Evolutionary conservation across 2,329 filamentous ascomycete species (phyloP).

Genomic region (Graphilbum fragrans): DNA sequence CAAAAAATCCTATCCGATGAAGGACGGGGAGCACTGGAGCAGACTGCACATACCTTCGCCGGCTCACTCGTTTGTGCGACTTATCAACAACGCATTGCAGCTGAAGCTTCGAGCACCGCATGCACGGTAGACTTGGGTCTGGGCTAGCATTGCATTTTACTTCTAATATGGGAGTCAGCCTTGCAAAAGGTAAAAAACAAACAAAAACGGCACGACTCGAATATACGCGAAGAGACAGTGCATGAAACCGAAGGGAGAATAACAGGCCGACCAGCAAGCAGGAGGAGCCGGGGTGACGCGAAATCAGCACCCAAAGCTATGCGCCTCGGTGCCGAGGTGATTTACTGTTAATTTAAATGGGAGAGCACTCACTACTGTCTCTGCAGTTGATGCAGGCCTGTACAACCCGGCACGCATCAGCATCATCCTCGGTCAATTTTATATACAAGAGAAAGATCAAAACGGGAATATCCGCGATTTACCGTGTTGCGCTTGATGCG

Average conservation of each 20-base stretch:
- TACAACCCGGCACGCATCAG: slow-evolving; percentile 1
- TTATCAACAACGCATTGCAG: slow-evolving; percentile 12
- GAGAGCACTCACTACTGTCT: slow-evolving; percentile 12
- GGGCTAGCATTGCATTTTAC: slow-evolving; percentile 13
- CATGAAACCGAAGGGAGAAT: background rate
- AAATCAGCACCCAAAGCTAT: slow-evolving; percentile 1
- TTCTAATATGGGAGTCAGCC: slow-evolving; percentile 4
- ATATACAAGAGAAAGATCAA: background rate
- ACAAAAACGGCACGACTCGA: too few species aligned
- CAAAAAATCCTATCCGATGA: too few species aligned
- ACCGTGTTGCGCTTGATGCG: slow-evolving; percentile 15
- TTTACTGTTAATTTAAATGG: background rate
- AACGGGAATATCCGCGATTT: background rate
- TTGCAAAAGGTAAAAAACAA: background rate
- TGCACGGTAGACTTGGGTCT: slow-evolving; percentile 9
- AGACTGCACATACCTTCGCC: slow-evolving; percentile 8
- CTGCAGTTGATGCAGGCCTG: slow-evolving; percentile 14
- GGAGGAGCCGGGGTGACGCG: background rate
- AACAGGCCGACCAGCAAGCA: background rate
- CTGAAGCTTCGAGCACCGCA: slow-evolving; percentile 11
- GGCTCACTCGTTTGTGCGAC: slow-evolving; percentile 12
- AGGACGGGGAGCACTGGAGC: background rate
- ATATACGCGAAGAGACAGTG: background rate
- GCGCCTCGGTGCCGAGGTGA: slow-evolving; percentile 9
- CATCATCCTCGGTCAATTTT: background rate